A percentile compares a stretch with the other conserved stretches of the same genome.
phyloP scores from a whole-genome alignment of 2,329 filamentous ascomycete species.

The Grosmannia huntii region DNA sequence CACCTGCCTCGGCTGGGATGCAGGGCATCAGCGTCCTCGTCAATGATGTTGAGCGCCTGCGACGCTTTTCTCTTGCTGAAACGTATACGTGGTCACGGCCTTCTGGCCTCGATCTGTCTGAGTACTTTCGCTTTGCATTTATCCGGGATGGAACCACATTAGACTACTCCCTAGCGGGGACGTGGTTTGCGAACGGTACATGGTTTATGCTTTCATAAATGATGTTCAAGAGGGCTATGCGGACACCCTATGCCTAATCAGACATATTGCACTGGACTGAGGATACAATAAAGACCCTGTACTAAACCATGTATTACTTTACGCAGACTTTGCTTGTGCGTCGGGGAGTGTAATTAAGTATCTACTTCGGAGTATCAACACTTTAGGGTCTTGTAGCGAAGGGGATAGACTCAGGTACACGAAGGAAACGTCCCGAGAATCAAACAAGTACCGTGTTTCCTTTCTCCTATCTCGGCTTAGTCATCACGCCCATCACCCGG shows the following conservation, averaged over 20 bases:
- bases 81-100: constrained; percentile 48
- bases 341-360: too few relatives aligned
- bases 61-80: constrained; percentile 41
- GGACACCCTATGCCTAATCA: too few relatives aligned
- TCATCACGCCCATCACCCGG: constrained; percentile 8
- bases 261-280: too few relatives aligned
- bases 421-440: too few relatives aligned
- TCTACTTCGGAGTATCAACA: too few relatives aligned
- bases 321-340: too few relatives aligned
- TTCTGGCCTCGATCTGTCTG: constrained; percentile 34
- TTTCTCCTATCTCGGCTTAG: too few relatives aligned
- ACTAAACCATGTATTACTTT: too few relatives aligned
- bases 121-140: constrained; percentile 70
- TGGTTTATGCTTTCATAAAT: neutral
- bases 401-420: too few relatives aligned
- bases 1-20: constrained; percentile 39
- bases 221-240: neutral
- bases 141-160: constrained; percentile 50
- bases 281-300: too few relatives aligned
- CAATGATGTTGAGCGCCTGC: constrained; percentile 73
- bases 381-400: too few relatives aligned
- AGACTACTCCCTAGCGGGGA: constrained; percentile 66
- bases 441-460: too few relatives aligned
- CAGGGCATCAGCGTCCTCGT: constrained; percentile 68
- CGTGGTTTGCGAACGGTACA: constrained; percentile 47